A percentile compares a stretch with the other conserved stretches of the same genome.
Conservation (phyloP, 2,329 filamentous ascomycete genomes). For the Chrysosporium keratinophilum region DNA sequence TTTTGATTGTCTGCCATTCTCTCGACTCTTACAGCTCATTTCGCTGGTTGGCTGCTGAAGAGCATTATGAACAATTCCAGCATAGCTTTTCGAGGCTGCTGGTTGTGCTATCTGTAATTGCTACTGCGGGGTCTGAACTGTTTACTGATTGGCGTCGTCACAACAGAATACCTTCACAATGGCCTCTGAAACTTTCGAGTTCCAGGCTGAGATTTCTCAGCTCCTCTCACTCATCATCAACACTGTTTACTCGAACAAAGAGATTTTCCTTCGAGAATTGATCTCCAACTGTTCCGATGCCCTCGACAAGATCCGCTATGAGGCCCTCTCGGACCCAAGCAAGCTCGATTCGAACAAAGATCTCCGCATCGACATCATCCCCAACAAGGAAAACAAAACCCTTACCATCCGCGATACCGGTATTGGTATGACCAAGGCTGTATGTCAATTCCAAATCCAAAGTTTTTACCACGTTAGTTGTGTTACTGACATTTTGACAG, state of each 20-base stretch:
- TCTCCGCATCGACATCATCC: conserved; percentile 97
- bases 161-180: conserved; percentile 48
- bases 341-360: conserved; percentile 98
- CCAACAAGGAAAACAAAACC: conserved; percentile 94
- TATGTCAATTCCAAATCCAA: conserved; percentile 44
- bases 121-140: too few species aligned
- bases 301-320: conserved; percentile 99
- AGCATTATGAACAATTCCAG: background rate
- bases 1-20: background rate
- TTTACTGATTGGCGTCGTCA: background rate
- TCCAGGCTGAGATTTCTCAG: conserved; percentile 99
- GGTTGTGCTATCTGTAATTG: background rate
- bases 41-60: background rate
- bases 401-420: conserved; percentile 94
- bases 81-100: background rate
- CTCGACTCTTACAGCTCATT: background rate
- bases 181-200: conserved; percentile 92
- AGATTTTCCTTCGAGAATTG: conserved; percentile 97
- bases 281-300: conserved; percentile 99
- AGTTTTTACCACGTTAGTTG: background rate
- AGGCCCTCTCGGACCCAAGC: conserved; percentile 90
- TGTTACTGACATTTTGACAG: conserved; percentile 33
- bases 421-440: conserved; percentile 99
- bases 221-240: conserved; percentile 99
- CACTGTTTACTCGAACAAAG: conserved; percentile 99